Evolutionary conservation across 2,329 filamentous ascomycete genomes (phyloP).

Genomic region (Endoconidiophora polonica): DNA sequence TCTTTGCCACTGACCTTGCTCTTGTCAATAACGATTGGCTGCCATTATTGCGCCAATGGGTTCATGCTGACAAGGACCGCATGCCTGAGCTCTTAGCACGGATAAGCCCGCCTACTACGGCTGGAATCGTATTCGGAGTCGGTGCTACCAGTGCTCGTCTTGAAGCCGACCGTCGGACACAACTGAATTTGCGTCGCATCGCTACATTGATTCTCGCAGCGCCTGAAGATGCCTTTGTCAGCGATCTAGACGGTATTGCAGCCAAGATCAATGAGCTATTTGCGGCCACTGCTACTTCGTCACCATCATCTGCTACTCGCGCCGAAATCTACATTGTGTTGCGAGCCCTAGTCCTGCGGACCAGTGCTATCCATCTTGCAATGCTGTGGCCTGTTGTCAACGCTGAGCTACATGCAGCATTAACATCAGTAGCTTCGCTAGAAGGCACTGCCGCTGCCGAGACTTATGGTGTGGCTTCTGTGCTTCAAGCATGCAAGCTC

Average conservation of each 20-base stretch:
- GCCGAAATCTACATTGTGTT: conserved; percentile 83
- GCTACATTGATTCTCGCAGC: conserved; percentile 64
- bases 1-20: conserved; percentile 55
- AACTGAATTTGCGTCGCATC: conserved; percentile 73
- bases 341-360: conserved; percentile 64
- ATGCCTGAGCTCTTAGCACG: conserved; percentile 66
- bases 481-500: conserved; percentile 86
- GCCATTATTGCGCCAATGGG: conserved; percentile 69
- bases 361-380: conserved; percentile 61
- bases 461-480: conserved; percentile 56
- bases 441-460: conserved; percentile 48
- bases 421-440: conserved; percentile 56
- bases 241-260: conserved; percentile 54
- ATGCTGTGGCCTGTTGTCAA: conserved; percentile 84
- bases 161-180: conserved; percentile 88
- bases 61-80: conserved; percentile 70
- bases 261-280: conserved; percentile 81
- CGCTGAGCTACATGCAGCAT: conserved; percentile 62
- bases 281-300: conserved; percentile 68
- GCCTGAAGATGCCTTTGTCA: conserved; percentile 61
- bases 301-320: conserved; percentile 75
- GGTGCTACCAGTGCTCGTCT: conserved; percentile 82
- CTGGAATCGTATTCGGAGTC: conserved; percentile 96
- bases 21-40: conserved; percentile 65
- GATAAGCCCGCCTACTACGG: conserved; percentile 71